Base-by-base conservation (phyloP, 1,284 basidiomycete species). In the Kwoniella shivajii region DNA sequence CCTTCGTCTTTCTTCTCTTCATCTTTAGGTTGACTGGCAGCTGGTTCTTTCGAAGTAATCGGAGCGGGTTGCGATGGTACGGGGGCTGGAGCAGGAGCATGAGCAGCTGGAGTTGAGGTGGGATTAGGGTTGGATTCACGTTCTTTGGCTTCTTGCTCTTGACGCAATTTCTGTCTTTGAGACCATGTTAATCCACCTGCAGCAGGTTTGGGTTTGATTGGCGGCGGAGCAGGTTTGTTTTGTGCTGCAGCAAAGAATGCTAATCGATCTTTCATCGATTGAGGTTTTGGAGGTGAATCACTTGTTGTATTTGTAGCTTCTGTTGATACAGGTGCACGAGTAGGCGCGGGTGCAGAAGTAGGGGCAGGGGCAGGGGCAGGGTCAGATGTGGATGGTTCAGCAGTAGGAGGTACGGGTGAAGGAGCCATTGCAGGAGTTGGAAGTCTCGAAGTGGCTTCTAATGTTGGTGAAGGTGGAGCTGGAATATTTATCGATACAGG, bases 171-270 rank as follows among this genome's bases (percentile, higher is more conserved):
- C 56, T 78, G 76, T 33, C 75, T 64, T 64, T 77, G 76, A 56
- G 71, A 73, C 77, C 76, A 76, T 4, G 76, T 77, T 31, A 88
- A 73, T 2, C 83, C 83, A 0, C 82, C 84, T 5, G 64, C 36
- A 5, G 69, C 68, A 0, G 77, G 88, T 72, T 90, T 91, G 1
- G 86, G 87, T 54, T 86, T 85, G 50, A 75, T 56, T 14, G 83
- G 83, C 6, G 82, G 82, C 2, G 83, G 82, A 18, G 85, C 84
- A 1, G 81, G 56, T 48, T 73, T 73, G 27, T 62, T 60, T 42
- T 67, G 69, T 2, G 72, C 68, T 11, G 72, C 71, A 43, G 73
- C 71, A 63, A 80, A 79, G 52, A 77, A 77, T 1, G 79, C 79
- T 22, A 80, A 65, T 5, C 77, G 73, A 46, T 79, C 77, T 56